Evolutionary conservation across 192 early-diverging fungal genomes (phyloP).

Genomic region (Podila horticola): DNA sequence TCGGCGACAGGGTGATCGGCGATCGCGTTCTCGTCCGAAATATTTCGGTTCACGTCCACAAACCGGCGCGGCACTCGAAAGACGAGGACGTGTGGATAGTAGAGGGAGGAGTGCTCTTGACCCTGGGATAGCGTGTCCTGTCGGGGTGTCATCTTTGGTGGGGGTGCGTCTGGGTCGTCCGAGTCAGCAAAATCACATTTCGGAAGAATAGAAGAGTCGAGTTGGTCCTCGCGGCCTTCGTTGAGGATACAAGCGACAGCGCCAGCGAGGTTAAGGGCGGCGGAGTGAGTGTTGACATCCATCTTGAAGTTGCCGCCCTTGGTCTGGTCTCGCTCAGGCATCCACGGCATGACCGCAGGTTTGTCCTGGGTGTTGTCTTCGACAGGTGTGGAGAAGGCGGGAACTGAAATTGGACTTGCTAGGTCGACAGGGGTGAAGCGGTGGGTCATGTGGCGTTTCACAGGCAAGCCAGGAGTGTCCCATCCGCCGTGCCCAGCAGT

Average conservation of each 20-base stretch:
- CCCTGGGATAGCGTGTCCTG: too few relatives aligned
- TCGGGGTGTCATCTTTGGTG: background rate
- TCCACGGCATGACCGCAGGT: slow-evolving; percentile 23
- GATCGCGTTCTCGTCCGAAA: slow-evolving; percentile 37
- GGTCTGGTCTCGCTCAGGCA: slow-evolving; percentile 30
- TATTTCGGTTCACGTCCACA: slow-evolving; percentile 47
- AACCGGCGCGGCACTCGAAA: slow-evolving; percentile 21
- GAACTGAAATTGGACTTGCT: background rate
- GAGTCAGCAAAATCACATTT: slow-evolving; percentile 5
- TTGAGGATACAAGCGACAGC: slow-evolving; percentile 26
- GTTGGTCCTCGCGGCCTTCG: background rate
- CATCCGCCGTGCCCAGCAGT: slow-evolving; percentile 42
- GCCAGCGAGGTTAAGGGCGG: slow-evolving; percentile 33
- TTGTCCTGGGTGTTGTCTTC: background rate
- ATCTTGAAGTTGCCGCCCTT: slow-evolving; percentile 31
- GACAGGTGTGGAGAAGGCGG: slow-evolving; percentile 22
- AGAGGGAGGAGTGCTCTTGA: background rate
- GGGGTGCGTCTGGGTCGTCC: background rate
- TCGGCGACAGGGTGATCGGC: slow-evolving; percentile 18
- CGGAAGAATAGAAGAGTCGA: background rate
- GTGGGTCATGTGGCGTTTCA: slow-evolving; percentile 18
- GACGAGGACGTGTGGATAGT: slow-evolving; percentile 39
- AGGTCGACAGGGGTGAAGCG: slow-evolving; percentile 19
- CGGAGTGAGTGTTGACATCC: slow-evolving; percentile 38
- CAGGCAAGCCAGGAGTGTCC: slow-evolving; percentile 1